Percentiles rank a stretch among this genome's conserved stretches.
These are phyloP conservation scores for Puccinia polysora DNA, from an alignment of 1,284 basidiomycete species.

Conservation along the genomic window DNA sequence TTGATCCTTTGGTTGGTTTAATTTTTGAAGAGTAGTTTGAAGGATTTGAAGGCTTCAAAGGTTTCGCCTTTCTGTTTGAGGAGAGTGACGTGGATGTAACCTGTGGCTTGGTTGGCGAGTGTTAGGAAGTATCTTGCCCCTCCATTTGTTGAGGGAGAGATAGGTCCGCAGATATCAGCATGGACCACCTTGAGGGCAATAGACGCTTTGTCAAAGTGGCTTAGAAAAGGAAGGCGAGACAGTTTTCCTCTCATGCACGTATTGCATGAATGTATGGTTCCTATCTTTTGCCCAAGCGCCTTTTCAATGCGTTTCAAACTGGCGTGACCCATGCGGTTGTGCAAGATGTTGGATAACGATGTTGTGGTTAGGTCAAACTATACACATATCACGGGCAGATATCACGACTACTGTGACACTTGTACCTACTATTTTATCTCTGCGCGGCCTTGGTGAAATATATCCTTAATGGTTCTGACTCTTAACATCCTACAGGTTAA, in stretches of 20 bases:
- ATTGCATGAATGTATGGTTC: background rate
- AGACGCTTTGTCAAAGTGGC: background rate
- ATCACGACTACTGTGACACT: no score
- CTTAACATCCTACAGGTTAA: no score
- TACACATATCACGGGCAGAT: no score
- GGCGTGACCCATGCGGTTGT: background rate
- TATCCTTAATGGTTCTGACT: no score
- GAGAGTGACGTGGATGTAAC: background rate
- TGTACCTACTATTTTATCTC: no score
- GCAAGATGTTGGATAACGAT: background rate
- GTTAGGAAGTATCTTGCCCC: background rate
- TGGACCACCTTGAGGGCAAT: background rate
- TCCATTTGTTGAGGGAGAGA: background rate
- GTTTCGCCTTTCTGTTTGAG: background rate
- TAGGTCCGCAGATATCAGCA: constrained; percentile 4
- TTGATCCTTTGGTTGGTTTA: background rate
- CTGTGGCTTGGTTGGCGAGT: background rate
- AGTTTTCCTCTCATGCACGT: constrained; percentile 4
- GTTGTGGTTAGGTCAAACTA: no score
- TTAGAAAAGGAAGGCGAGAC: background rate
- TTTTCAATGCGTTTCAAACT: background rate
- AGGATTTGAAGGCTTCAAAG: background rate
- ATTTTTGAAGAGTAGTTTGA: constrained; percentile 4
- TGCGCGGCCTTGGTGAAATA: no score
- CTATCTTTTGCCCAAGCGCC: background rate